Evolutionary conservation across 371 early-diverging fungal genomes (phyloP), one percentile per base, ranked within the genome.

Genomic region (Saksenaea vasiformis): DNA sequence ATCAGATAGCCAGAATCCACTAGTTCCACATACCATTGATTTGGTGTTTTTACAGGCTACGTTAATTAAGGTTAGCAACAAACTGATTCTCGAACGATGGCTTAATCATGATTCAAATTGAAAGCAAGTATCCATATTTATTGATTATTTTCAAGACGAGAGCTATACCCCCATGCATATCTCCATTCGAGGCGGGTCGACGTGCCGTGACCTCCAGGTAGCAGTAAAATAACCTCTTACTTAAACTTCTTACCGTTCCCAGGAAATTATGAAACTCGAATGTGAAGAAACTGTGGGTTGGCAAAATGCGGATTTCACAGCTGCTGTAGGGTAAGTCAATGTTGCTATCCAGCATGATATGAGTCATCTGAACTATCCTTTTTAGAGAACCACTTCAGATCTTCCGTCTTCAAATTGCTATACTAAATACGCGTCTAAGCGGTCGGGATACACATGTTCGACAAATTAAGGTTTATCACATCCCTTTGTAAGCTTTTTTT

Each of bases 381-480:
- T 71, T 70, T 61, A 78, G 80, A 8, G 72, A 79, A 14, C 83
- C 89, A 10, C 77, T 90, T 27, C 81, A 84, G 22, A 73, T 87
- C 0, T 83, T 85, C 59, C 58, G 84, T 27, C 58, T 98, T 36
- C 93, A 93, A 60, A 76, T 98, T 26, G 87, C 90, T 5, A 76
- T 98, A n/a, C 72, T 91, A 1, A 72, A 78, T 15, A 97, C 98
- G 66, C 93, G 95, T 64, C 89, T 91, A 60, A 93, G 93, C 63
- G 98, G 98, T 43, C 87, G 91, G 60, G 98, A 98, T 71, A 93
- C 95, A 0, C 95, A 95, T 62, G 79, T 98, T 22, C 86, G 97
- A 36, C 89, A 88, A 61, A 60, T 94, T 26, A 93, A 90, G 64
- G 72, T 95, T 0, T 86, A 82, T 54, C 81, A 86, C 0, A 80